These are phyloP conservation scores for Pseudogymnoascus sp. DNA, from an alignment of 2,329 filamentous ascomycete species.

Conservation along the genomic window DNA sequence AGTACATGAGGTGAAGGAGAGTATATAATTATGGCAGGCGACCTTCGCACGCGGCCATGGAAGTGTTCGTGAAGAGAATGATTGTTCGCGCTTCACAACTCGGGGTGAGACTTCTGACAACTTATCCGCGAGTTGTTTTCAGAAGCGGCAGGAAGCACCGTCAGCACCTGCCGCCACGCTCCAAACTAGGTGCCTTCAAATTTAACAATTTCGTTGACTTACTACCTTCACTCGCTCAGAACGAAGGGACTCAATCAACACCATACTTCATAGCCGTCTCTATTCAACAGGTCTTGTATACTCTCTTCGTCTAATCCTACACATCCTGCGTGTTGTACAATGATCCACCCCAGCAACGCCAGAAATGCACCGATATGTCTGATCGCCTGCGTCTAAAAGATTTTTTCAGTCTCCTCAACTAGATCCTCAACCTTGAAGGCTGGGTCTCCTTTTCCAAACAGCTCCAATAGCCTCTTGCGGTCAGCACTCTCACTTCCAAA, in stretches of 20 bases:
- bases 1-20: not conserved
- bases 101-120: not conserved
- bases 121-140: not conserved
- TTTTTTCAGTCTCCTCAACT: constrained; percentile 80
- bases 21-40: not conserved
- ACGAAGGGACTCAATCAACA: not conserved
- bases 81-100: not conserved
- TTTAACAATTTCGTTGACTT: not conserved
- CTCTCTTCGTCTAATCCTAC: not conserved
- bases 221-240: not conserved
- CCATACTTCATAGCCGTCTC: not conserved
- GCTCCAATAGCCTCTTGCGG: constrained; percentile 66
- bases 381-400: constrained; percentile 39
- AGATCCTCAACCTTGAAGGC: constrained; percentile 78
- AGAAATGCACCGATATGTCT: not conserved
- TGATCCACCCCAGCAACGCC: not conserved
- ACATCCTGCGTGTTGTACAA: not conserved
- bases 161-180: not conserved
- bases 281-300: not conserved
- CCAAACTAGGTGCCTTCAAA: no score
- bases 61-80: not conserved
- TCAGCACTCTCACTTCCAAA: constrained; percentile 48
- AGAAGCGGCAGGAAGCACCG: not conserved
- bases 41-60: not conserved
- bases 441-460: constrained; percentile 72